Percentiles rank a stretch among this genome's conserved stretches.
Evolutionary conservation across 306 rosid genomes (phyloP).

Genomic region (Prunus persica): Prunus_persica_NCBIv2 NC_034012.1:13513001-13513500

Average conservation of each 20-base stretch:
- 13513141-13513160: neutral
- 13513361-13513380: conserved; percentile 21
- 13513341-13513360: conserved; percentile 22
- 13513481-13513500: conserved; percentile 1
- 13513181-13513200: conserved; percentile 17
- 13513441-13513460: conserved; percentile 3
- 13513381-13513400: conserved; percentile 18
- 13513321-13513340: conserved; percentile 4
- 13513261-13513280: neutral
- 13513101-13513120: too few relatives aligned
- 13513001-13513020: too few relatives aligned
- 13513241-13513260: neutral
- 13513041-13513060: too few relatives aligned
- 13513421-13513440: neutral
- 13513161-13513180: neutral
- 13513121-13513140: neutral
- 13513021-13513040: too few relatives aligned
- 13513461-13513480: conserved; percentile 1
- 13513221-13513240: neutral
- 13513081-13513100: too few relatives aligned
- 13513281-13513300: conserved; percentile 7
- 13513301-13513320: conserved; percentile 12
- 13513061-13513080: too few relatives aligned
- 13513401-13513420: conserved; percentile 6
- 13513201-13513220: too few relatives aligned